These are phyloP conservation scores for Achaetomium macrosporum DNA, from an alignment of 2,329 filamentous ascomycete species.

Conservation along the genomic window DNA sequence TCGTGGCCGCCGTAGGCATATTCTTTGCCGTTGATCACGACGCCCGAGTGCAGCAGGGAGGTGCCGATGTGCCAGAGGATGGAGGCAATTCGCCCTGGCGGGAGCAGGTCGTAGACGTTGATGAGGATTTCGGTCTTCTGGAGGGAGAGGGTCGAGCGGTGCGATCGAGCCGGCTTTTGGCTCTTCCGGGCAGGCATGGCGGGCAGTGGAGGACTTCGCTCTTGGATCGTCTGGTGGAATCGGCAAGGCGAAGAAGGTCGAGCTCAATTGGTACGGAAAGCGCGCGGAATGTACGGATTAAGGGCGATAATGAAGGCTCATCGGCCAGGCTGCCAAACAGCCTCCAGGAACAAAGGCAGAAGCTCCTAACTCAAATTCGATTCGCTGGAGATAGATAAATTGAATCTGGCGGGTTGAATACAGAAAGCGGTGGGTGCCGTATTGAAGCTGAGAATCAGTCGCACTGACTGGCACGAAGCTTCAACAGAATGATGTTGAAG, in stretches of 20 bases:
- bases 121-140: slow-evolving; percentile 70
- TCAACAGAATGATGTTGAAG: no score
- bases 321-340: neutral
- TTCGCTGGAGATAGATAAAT: neutral
- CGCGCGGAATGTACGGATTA: neutral
- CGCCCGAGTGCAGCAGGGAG: slow-evolving; percentile 74
- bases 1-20: slow-evolving; percentile 84
- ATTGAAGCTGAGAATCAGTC: no score
- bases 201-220: neutral
- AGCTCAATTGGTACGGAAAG: neutral
- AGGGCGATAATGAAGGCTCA: neutral
- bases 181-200: slow-evolving; percentile 39
- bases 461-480: no score
- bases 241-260: neutral
- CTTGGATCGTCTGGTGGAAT: neutral
- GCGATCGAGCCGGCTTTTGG: slow-evolving; percentile 37
- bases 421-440: neutral
- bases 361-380: neutral
- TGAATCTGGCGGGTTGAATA: neutral
- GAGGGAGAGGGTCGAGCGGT: slow-evolving; percentile 61
- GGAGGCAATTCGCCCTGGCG: slow-evolving; percentile 70
- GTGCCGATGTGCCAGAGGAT: slow-evolving; percentile 72
- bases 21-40: slow-evolving; percentile 73
- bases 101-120: slow-evolving; percentile 71
- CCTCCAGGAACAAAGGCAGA: neutral